These are phyloP conservation scores for Globisporangium carolinianum DNA, from an alignment of 352 stramenopile genomes.

Conservation along the genomic window DNA sequence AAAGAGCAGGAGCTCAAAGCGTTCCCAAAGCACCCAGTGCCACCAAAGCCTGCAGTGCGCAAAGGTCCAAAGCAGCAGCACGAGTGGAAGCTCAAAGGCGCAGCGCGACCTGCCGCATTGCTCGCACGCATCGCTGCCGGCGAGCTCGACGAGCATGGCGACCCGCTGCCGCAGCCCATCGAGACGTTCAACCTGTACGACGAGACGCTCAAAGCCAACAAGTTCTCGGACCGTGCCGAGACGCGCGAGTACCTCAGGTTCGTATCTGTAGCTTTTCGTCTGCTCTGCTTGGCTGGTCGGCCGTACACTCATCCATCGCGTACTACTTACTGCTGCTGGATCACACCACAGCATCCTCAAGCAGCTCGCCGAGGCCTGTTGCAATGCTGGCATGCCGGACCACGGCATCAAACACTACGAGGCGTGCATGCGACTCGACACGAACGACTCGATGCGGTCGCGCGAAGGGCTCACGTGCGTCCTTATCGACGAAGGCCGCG, in stretches of 20 bases:
- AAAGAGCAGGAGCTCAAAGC: slow-evolving; percentile 57
- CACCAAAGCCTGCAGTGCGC: slow-evolving; percentile 27
- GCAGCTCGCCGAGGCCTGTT: slow-evolving; percentile 66
- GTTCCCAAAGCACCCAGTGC: slow-evolving; percentile 39
- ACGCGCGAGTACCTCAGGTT: slow-evolving; percentile 68
- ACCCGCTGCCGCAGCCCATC: slow-evolving; percentile 65
- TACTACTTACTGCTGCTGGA: background rate
- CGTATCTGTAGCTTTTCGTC: slow-evolving; percentile 2
- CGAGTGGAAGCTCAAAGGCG: slow-evolving; percentile 79
- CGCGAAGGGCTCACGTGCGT: slow-evolving; percentile 70
- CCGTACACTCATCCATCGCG: background rate
- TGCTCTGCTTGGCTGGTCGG: background rate
- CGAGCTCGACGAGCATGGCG: slow-evolving; percentile 70
- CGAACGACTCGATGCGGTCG: slow-evolving; percentile 44
- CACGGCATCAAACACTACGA: slow-evolving; percentile 81
- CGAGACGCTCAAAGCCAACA: slow-evolving; percentile 38
- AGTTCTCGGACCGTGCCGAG: slow-evolving; percentile 48
- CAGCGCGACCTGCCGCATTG: slow-evolving; percentile 57
- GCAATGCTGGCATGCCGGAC: slow-evolving; percentile 60
- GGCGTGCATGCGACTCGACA: slow-evolving; percentile 70
- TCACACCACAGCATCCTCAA: slow-evolving; percentile 37
- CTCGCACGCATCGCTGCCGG: slow-evolving; percentile 68
- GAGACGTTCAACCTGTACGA: slow-evolving; percentile 76
- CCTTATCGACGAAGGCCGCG: slow-evolving; percentile 73
- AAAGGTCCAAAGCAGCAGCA: slow-evolving; percentile 52